These are phyloP conservation scores for Colletotrichum echinochloae DNA, from an alignment of 2,329 filamentous ascomycete species.

Conservation along the genomic window DNA sequence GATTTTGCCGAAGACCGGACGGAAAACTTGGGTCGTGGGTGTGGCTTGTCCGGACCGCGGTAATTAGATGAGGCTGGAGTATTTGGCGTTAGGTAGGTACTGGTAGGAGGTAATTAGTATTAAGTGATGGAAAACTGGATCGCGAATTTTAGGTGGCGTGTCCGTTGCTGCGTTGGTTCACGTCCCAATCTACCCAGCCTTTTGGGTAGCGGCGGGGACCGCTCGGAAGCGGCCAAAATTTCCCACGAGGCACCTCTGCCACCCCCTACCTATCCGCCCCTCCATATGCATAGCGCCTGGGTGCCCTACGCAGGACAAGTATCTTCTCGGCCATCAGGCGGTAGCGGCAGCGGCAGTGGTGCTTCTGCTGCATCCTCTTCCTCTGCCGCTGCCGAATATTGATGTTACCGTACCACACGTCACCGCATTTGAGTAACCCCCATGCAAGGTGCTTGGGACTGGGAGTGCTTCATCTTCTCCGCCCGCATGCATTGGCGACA, in stretches of 20 bases:
- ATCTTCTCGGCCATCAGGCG: background rate
- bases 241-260: constrained; percentile 21
- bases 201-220: constrained; percentile 25
- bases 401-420: constrained; percentile 7
- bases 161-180: background rate
- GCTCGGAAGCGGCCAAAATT: constrained; percentile 27
- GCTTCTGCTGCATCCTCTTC: constrained; percentile 27
- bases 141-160: background rate
- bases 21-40: constrained; percentile 32
- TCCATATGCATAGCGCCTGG: constrained; percentile 31
- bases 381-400: constrained; percentile 22
- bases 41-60: constrained; percentile 29
- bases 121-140: background rate
- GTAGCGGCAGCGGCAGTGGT: background rate
- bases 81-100: background rate
- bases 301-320: background rate
- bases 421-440: background rate
- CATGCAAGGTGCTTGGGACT: constrained; percentile 18
- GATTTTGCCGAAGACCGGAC: constrained; percentile 41
- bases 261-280: constrained; percentile 27
- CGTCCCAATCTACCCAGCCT: constrained; percentile 2
- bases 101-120: background rate
- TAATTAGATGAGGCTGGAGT: constrained; percentile 11
- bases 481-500: constrained; percentile 33
- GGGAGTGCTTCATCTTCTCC: constrained; percentile 14